A percentile compares a stretch with the other conserved stretches of the same genome.
Conservation (phyloP, 1,284 basidiomycete species). For the Coniophora puteana region DNA sequence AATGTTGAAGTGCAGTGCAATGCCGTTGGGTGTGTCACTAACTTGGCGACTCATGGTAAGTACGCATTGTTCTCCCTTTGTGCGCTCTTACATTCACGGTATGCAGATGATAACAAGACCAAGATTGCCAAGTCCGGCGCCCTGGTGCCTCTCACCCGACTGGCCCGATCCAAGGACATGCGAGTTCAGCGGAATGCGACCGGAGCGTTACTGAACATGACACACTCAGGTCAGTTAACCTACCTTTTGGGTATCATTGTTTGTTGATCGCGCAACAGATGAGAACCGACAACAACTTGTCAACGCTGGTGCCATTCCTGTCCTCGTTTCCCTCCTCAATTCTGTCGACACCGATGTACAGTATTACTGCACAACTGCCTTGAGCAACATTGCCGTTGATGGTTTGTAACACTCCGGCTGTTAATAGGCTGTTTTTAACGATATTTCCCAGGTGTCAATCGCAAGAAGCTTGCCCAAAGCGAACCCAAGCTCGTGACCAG, state of each 20-base stretch:
- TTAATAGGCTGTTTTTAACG: slow-evolving; percentile 7
- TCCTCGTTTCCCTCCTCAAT: slow-evolving; percentile 92
- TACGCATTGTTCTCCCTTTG: slow-evolving; percentile 10
- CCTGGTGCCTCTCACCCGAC: slow-evolving; percentile 91
- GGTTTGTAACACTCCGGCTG: slow-evolving; percentile 41
- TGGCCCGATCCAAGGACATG: slow-evolving; percentile 99
- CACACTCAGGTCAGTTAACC: slow-evolving; percentile 78
- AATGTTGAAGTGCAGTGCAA: slow-evolving; percentile 99
- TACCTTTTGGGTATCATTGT: slow-evolving; percentile 4
- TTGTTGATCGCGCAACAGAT: slow-evolving; percentile 46
- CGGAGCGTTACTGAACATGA: slow-evolving; percentile 98
- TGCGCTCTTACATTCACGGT: slow-evolving; percentile 5
- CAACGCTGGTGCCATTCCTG: slow-evolving; percentile 97
- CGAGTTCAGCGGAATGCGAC: slow-evolving; percentile 98
- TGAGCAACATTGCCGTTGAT: slow-evolving; percentile 98
- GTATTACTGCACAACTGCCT: slow-evolving; percentile 98
- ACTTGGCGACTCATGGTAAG: slow-evolving; percentile 95
- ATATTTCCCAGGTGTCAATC: slow-evolving; percentile 62
- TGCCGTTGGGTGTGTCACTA: slow-evolving; percentile 99
- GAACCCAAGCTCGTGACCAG: slow-evolving; percentile 96
- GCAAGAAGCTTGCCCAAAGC: slow-evolving; percentile 92
- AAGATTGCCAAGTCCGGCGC: slow-evolving; percentile 99
- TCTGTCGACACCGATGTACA: slow-evolving; percentile 99
- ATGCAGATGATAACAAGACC: slow-evolving; percentile 96
- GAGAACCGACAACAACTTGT: slow-evolving; percentile 99